phyloP scores from a whole-genome alignment of 176 grass and related monocot genomes.

The Calamus simplicifolius region DNA sequence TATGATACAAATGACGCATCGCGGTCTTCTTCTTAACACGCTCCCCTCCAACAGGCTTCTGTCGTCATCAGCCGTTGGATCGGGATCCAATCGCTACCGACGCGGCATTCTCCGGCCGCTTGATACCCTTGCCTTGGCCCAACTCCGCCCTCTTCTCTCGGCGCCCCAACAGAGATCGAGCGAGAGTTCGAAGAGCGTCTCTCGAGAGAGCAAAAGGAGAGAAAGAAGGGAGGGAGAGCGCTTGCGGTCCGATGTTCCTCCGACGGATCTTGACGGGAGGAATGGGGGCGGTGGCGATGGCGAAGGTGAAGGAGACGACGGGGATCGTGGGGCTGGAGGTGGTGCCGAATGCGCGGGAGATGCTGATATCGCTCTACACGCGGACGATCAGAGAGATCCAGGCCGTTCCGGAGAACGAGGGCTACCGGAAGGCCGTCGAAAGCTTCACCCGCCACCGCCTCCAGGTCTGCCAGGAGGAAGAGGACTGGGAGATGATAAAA shows the following conservation, averaged over 20 bases:
- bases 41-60: too few species aligned
- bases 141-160: too few species aligned
- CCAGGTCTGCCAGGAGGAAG: slow-evolving; percentile 81
- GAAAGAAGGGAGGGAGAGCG: not conserved
- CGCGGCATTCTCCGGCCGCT: too few species aligned
- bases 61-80: too few species aligned
- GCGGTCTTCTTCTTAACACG: too few species aligned
- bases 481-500: slow-evolving; percentile 74
- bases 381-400: slow-evolving; percentile 79
- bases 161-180: too few species aligned
- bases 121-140: too few species aligned
- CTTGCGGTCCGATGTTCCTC: slow-evolving; percentile 42
- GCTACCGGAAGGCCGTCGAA: slow-evolving; percentile 91
- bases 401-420: slow-evolving; percentile 67
- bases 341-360: slow-evolving; percentile 57
- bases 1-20: too few species aligned
- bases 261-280: slow-evolving; percentile 72
- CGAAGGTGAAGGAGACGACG: slow-evolving; percentile 4
- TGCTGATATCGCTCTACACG: slow-evolving; percentile 66
- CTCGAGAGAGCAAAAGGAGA: not conserved
- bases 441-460: slow-evolving; percentile 73
- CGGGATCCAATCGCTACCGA: too few species aligned
- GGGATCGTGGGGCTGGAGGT: slow-evolving; percentile 2
- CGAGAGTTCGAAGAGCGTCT: too few species aligned
- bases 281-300: slow-evolving; percentile 17